Evolutionary conservation across 73 alveolate species (phyloP).

Genomic region (Tetrahymena elliotti): DNA sequence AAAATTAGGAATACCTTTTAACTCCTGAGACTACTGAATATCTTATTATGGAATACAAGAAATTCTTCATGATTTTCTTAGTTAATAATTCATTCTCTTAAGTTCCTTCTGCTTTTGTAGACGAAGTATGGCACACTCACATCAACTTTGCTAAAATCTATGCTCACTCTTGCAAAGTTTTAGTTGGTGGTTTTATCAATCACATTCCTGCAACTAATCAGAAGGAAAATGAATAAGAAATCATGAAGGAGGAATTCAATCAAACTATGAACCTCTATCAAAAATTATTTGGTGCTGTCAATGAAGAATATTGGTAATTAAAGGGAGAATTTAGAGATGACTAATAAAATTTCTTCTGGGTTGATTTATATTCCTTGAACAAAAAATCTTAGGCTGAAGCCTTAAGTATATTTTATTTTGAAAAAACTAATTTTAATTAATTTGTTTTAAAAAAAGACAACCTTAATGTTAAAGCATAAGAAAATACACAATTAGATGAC

Average conservation of each 20-base stretch:
- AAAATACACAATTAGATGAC: not conserved
- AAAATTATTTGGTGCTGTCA: not conserved
- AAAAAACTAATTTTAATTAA: not conserved
- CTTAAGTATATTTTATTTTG: not conserved
- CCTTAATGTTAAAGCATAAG: not conserved
- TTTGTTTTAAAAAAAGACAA: not conserved
- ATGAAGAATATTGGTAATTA: not conserved
- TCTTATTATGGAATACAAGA: not conserved
- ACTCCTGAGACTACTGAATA: not conserved
- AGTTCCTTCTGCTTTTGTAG: not conserved
- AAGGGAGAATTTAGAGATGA: not conserved
- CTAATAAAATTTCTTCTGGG: not conserved
- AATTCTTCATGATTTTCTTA: not conserved
- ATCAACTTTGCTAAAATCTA: not conserved
- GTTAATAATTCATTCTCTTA: not conserved
- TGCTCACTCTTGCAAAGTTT: not conserved
- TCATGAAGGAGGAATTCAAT: not conserved
- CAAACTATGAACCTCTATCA: not conserved
- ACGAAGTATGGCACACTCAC: not conserved
- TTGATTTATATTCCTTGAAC: not conserved
- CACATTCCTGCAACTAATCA: not conserved
- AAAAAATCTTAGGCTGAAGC: not conserved
- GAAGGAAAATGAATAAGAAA: not conserved
- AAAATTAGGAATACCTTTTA: not conserved
- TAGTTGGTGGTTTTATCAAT: not conserved